Percentiles rank a stretch among this genome's conserved stretches.
Conservation (phyloP, 2,329 filamentous ascomycete species). For the Aspergillus ustus region DNA sequence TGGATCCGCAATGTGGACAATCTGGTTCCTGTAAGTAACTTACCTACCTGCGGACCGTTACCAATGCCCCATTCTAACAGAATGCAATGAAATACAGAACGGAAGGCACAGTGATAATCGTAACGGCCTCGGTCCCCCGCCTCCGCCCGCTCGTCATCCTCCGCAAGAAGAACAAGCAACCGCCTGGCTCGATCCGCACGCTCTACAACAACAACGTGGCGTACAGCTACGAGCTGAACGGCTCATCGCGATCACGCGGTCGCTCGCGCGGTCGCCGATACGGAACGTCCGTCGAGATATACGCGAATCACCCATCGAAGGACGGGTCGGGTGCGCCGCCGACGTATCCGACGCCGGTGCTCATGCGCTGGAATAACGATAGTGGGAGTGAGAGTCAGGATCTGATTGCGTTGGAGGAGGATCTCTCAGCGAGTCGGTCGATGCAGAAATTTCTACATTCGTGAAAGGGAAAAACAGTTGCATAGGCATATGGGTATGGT, state of each 20-base stretch:
- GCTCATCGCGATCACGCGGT: neutral
- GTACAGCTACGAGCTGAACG: neutral
- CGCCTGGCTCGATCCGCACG: neutral
- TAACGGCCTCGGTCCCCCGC: constrained; percentile 9
- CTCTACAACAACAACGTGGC: neutral
- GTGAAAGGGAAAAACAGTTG: no score
- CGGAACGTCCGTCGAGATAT: neutral
- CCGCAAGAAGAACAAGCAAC: neutral
- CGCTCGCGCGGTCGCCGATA: neutral
- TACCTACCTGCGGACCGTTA: neutral
- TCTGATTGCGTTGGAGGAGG: neutral
- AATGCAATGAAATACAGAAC: neutral
- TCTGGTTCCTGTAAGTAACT: constrained; percentile 11
- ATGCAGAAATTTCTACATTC: neutral
- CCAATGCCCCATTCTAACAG: neutral
- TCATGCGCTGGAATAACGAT: neutral
- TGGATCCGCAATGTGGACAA: constrained; percentile 4
- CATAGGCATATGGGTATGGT: no score
- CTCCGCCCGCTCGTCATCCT: constrained; percentile 9
- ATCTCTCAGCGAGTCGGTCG: neutral
- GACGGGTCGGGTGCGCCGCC: neutral
- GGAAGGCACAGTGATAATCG: constrained; percentile 10
- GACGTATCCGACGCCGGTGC: neutral
- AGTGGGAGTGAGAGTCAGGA: neutral
- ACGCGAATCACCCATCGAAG: neutral